Evolutionary conservation across 805 yeast species (phyloP), one percentile per base, ranked within the genome.

Genomic region (Kregervanrija delftensis): DNA sequence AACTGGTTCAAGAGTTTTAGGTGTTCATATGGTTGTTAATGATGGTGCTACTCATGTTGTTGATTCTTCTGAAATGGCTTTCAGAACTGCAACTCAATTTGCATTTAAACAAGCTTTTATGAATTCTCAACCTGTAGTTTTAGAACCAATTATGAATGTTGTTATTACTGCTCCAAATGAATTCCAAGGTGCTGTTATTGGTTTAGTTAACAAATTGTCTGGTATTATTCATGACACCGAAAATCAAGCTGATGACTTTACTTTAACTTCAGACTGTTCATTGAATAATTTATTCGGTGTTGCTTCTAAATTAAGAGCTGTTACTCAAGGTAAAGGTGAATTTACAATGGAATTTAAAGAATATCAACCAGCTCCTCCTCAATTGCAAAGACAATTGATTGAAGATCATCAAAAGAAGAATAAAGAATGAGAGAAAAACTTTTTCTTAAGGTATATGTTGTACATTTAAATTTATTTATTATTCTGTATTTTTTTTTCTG

Each of bases 311-410:
- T 74, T 93, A 61, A 84, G 99, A 74, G 98, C 99, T 15, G 81
- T 86, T 48, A 91, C 99, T 12, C 99, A 93, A 69, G 99, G 99
- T 69, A 93, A 93, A 65, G 99, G 99, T 59, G 98, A 95, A 69
- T 93, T 93, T 66, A 79, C 96, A 2, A 76, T 93, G 66, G 99
- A 93, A 66, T 93, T 93, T 72, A 83, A 86, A 62, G 86, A 88
- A 59, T 93, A 91, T 65, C 79, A 91, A 41, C 96, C 95, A 54
- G 85, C 95, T 42, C 77, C 95, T 40, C 87, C 91, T 33, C 96
- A 88, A 54, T 73, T 91, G 53, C 99, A 93, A 70, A 85, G 74
- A 61, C 86, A 91, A 69, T 76, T 93, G 68, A 83, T 93, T 53
- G 95, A 84, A 43, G 95, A 87, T 59, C 81, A 79, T 61, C 76